Evolutionary conservation across 192 early-diverging fungal species (phyloP).

Genomic region (Hyaloraphidium curvatum): DNA sequence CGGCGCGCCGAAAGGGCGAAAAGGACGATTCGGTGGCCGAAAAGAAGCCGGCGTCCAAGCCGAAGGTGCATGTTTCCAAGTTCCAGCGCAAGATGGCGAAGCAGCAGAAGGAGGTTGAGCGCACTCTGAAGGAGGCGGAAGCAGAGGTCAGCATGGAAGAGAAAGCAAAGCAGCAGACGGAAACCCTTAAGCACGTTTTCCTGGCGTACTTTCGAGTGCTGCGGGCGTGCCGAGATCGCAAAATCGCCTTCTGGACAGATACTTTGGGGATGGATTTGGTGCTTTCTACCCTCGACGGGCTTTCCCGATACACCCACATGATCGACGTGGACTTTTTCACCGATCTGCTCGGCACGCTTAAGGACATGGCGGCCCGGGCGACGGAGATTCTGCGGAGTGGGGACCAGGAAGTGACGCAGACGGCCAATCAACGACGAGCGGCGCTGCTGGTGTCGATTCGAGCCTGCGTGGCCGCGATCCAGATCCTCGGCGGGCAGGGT

Average conservation of each 20-base stretch:
- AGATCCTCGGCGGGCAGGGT: conserved; percentile 73
- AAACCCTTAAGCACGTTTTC: conserved; percentile 88
- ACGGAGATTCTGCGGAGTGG: conserved; percentile 16
- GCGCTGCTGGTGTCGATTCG: too few relatives aligned
- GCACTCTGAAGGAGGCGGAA: conserved; percentile 78
- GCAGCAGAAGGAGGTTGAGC: conserved; percentile 45
- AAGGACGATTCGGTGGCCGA: conserved; percentile 23
- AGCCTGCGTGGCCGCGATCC: conserved; percentile 75
- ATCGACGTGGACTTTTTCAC: conserved; percentile 93
- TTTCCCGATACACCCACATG: too few relatives aligned
- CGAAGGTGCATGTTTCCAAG: conserved; percentile 9
- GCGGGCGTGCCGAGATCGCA: too few relatives aligned
- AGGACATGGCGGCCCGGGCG: conserved; percentile 50
- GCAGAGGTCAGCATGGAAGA: conserved; percentile 69
- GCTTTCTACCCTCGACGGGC: too few relatives aligned
- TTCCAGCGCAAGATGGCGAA: conserved; percentile 57
- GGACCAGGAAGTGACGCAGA: too few relatives aligned
- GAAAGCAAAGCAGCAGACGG: conserved; percentile 63
- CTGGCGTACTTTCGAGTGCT: conserved; percentile 87
- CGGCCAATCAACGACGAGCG: too few relatives aligned
- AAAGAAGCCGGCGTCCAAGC: background rate
- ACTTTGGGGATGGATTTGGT: too few relatives aligned
- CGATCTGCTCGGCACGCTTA: conserved; percentile 67
- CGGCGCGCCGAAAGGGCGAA: conserved; percentile 13
- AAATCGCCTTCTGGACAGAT: too few relatives aligned